Evolutionary conservation across 805 yeast species (phyloP).

Genomic region (Metschnikowia noctiluminum): DNA sequence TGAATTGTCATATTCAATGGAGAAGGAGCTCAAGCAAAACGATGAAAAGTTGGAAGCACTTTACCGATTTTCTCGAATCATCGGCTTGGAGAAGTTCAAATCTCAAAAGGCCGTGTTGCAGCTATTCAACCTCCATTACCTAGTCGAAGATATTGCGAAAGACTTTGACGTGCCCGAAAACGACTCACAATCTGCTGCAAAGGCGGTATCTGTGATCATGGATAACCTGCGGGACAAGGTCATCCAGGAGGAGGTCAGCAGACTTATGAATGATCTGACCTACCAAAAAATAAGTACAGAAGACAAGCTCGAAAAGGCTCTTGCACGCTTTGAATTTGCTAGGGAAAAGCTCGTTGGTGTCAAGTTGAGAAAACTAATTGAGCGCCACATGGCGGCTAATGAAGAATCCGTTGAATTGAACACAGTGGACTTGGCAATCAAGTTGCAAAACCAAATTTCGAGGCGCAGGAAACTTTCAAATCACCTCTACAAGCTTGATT

Average conservation of each 20-base stretch:
- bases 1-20: constrained; percentile 36
- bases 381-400: neutral
- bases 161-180: constrained; percentile 12
- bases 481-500: constrained; percentile 19
- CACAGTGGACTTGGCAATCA: constrained; percentile 22
- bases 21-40: constrained; percentile 34
- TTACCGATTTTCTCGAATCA: constrained; percentile 23
- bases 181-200: constrained; percentile 8
- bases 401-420: constrained; percentile 1
- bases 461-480: constrained; percentile 19
- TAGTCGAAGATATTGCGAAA: constrained; percentile 27
- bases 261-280: constrained; percentile 38
- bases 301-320: constrained; percentile 25
- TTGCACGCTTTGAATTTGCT: constrained; percentile 9
- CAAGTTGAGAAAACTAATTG: constrained; percentile 4
- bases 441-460: constrained; percentile 28
- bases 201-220: constrained; percentile 6
- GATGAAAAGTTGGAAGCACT: constrained; percentile 32
- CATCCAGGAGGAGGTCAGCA: constrained; percentile 39
- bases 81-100: constrained; percentile 24
- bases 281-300: constrained; percentile 32
- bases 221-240: constrained; percentile 31
- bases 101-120: constrained; percentile 29
- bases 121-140: constrained; percentile 31
- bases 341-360: constrained; percentile 14